Evolutionary conservation across 129 eudicot genomes (phyloP).

Genomic region (Pulicaria dysenterica): DNA sequence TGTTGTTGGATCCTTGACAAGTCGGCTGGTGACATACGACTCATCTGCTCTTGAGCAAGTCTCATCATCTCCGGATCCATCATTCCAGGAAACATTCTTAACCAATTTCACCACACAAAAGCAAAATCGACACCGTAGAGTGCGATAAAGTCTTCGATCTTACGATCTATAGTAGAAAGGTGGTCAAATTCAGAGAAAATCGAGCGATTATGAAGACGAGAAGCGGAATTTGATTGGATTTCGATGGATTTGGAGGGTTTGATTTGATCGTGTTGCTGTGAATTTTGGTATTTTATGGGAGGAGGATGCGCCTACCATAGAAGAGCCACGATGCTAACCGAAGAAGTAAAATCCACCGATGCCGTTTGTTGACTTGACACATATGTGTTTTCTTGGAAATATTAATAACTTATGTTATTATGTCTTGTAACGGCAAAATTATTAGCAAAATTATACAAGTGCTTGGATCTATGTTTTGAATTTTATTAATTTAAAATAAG

Average conservation of each 20-base stretch:
- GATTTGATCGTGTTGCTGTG: conserved; percentile 11
- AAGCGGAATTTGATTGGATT: neutral
- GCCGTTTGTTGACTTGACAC: conserved; percentile 32
- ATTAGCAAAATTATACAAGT: neutral
- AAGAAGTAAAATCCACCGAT: conserved; percentile 20
- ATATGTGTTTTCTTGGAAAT: conserved; percentile 7
- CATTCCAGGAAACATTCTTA: conserved; percentile 77
- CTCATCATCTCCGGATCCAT: conserved; percentile 95
- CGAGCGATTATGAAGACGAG: neutral
- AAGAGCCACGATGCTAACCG: neutral
- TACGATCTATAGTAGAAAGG: conserved; percentile 1
- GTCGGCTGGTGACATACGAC: conserved; percentile 92
- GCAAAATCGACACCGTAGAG: conserved; percentile 8
- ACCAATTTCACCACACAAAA: conserved; percentile 5
- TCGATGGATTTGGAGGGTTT: conserved; percentile 15
- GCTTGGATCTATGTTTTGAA: too few species aligned
- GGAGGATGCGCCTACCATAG: conserved; percentile 7
- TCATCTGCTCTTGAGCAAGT: conserved; percentile 97
- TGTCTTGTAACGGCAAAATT: neutral
- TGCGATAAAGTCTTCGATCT: conserved; percentile 11
- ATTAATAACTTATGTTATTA: neutral
- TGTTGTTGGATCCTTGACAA: conserved; percentile 84
- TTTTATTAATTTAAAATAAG: too few species aligned
- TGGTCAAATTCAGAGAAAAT: neutral
- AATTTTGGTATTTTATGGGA: conserved; percentile 25